Evolutionary conservation across 2,329 filamentous ascomycete species (phyloP), one percentile per base, ranked within the genome.

Genomic region (Cladosporium colombiae): DNA sequence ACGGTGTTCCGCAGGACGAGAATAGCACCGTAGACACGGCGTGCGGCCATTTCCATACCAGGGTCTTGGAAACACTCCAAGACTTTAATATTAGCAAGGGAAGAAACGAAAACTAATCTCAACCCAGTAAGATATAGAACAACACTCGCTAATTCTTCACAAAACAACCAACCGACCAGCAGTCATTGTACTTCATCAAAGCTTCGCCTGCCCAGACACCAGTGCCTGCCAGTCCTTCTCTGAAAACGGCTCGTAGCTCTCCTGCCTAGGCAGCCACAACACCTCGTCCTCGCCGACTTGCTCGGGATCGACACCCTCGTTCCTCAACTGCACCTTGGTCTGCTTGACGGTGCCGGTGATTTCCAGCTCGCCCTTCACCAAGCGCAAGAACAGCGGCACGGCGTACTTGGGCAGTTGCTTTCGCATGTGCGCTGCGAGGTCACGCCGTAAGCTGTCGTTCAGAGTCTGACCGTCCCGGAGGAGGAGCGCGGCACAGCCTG

Each of bases 331-430:
- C 68, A 90, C 86, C 78, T 97, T 97, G 79, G 93, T 90, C 80
- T 96, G 91, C 82, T 97, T 97, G 73, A 92, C 91, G 57, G 92
- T 97, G 0, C 92, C 92, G 5, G 93, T 96, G 1, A 87, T 83
- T 72, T 90, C 86, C 70, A 87, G 77, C 55, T 84, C 78, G 18
- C 84, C 83, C 29, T 79, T 81, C 8, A 89, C 84, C 6, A 93
- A 78, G 14, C 93, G 84, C 57, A 97, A 75, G 78, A 96, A 97
- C 0, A 95, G 72, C 0, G 93, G 93, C 5, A 89, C 84, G 0
- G 92, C 92, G 73, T 91, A 96, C 58, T 83, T 84, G 0, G 93
- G 92, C 29, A 96, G 80, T 7, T 80, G 80, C 7, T 77, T 76
- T 16, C 80, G 74, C 0, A 85, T 85, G 71, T 92, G 88, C 0